A percentile compares a stretch with the other conserved stretches of the same genome.
Evolutionary conservation across 2,329 filamentous ascomycete genomes (phyloP).

Genomic region (Neofusicoccum parvum): DNA sequence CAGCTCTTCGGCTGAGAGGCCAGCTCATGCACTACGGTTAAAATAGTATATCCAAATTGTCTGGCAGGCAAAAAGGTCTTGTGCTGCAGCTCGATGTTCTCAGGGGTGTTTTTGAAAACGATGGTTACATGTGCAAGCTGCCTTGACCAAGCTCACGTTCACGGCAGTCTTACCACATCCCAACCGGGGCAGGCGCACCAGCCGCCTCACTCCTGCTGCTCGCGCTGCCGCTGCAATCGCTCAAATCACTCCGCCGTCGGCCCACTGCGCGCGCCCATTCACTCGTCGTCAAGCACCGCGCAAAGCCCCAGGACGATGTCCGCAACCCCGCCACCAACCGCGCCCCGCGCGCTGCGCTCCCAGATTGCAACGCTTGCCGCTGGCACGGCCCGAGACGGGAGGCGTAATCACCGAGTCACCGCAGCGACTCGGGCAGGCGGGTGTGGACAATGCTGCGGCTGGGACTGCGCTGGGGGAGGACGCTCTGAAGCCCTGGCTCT

Average conservation of each 20-base stretch:
- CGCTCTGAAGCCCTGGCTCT: not conserved
- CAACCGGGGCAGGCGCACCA: not conserved
- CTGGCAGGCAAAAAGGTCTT: too few relatives aligned
- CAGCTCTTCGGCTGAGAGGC: too few relatives aligned
- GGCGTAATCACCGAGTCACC: not conserved
- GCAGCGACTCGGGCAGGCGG: not conserved
- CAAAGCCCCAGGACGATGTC: not conserved
- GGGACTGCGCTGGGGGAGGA: not conserved
- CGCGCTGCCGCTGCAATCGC: not conserved
- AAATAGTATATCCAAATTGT: too few relatives aligned
- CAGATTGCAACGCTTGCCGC: not conserved
- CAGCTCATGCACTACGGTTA: too few relatives aligned
- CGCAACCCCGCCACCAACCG: not conserved
- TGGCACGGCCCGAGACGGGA: constrained; percentile 4
- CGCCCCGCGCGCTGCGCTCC: constrained; percentile 6
- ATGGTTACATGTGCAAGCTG: not conserved
- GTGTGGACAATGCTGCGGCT: not conserved
- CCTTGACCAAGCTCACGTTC: not conserved
- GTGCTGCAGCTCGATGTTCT: too few relatives aligned
- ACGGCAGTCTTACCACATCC: not conserved
- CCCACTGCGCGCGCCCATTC: not conserved
- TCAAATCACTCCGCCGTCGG: not conserved
- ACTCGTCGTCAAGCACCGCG: not conserved
- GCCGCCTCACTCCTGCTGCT: constrained; percentile 10
- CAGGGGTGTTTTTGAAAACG: not conserved